Base-by-base conservation (phyloP, 345 rosid species). In the Sisymbrium altissimum region DNA sequence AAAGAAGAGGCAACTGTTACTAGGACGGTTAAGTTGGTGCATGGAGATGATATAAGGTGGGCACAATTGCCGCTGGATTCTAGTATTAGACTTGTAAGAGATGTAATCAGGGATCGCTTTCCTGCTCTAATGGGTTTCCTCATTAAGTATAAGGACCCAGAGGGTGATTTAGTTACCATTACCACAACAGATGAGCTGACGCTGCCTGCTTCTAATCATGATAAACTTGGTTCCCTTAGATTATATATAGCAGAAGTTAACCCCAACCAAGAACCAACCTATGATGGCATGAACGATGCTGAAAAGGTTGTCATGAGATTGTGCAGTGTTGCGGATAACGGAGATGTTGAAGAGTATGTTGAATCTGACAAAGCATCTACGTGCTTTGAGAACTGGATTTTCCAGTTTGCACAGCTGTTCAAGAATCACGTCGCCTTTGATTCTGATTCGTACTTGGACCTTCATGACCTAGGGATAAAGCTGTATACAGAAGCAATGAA, bases 401-500 rank as follows among this genome's bases (percentile, higher is more conserved):
- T 81, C 50, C 92, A 90, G 86, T 95, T 95, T 84, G 97, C 99
- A 3, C 84, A 88, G 21, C 71, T 95, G 70, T 95, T 95, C 73
- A 90, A 89, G 80, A 95, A 92, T 67, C 98, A 95, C 64, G 97
- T 92, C 7, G 99, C 98, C 46, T 89, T 96, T 57, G 96, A 92
- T 80, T 92, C 99, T 63, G 98, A 96, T 87, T 81, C 97, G 1
- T 96, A 78, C 80, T 77, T 96, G 86, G 87, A 90, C 85, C 93
- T 96, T 77, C 99, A 92, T 81, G 96, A 89, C 71, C 78, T 90
- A 38, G 98, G 98, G 43, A 89, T 96, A 98, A 92, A 86, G 83
- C 66, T 96, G 64, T 86, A 96, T 76, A 85, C 98, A 0, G 97
- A 90, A 81, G 99, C 97, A 44, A 92, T 96, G 94, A 96, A 90